Evolutionary conservation across 2,329 filamentous ascomycete species (phyloP), one percentile per base, ranked within the genome.

Genomic region (Colletotrichum phormii): DNA sequence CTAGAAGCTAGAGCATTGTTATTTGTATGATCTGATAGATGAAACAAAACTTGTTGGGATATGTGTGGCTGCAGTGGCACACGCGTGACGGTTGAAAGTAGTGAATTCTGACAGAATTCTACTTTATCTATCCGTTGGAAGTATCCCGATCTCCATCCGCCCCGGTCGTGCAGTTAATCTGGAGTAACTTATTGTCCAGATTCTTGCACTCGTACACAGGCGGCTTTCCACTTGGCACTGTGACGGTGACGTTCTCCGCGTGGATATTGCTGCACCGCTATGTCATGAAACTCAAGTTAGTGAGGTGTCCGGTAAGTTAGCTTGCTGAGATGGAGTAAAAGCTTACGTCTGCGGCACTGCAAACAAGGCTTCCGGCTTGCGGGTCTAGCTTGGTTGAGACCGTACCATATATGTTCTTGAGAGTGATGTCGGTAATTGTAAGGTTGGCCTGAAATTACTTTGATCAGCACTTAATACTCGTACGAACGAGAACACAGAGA

Each of bases 241-340:
- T 79, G 5, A 89, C 85, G 42, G 84, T 79, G 46, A 89, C 86
- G 61, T 84, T 81, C 31, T 79, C 78, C 0, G 82, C 82, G 12
- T 82, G 82, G 75, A 91, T 91, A 71, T 89, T 84, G 55, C 79
- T 79, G 67, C 83, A 85, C 9, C 74, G 73, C 74, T 80, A 66
- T 8, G 6, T n/a, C 18, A 9, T 49, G 3, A n/a, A n/a, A 49
- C 3, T n/a, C 0, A n/a, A 18, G 42, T 49, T 7, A 49, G 42
- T 49, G 42, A 49, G n/a, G 42, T n/a, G 6, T n/a, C 42, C 42
- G 37, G 13, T n/a, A 9, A n/a, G 8, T 18, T 3, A n/a, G 7
- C 18, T 3, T 7, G 6, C 7, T 49, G 5, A 42, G 7, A 49
- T 49, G 6, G 3, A 49, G 6, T 2, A 9, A 9, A 4, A 11